Percentiles rank a stretch among this genome's conserved stretches.
These are phyloP conservation scores for Fagus sylvatica DNA, from an alignment of 306 rosid species.

Conservation along the genomic window DNA sequence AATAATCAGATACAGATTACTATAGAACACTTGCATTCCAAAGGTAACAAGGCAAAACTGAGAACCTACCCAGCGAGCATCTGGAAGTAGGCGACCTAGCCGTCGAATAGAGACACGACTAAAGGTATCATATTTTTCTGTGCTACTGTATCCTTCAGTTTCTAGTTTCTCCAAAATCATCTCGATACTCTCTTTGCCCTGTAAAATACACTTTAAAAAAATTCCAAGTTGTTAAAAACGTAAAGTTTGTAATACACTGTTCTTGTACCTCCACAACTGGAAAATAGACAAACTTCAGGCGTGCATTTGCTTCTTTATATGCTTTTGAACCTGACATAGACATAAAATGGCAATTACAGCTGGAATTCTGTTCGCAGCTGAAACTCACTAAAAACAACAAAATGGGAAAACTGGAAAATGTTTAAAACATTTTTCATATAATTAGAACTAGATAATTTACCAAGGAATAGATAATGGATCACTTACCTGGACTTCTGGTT, in stretches of 20 bases:
- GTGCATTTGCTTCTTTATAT: slow-evolving; percentile 50
- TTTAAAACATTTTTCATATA: not conserved
- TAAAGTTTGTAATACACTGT: not conserved
- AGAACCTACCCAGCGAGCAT: slow-evolving; percentile 66
- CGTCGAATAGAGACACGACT: slow-evolving; percentile 62
- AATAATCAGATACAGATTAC: not conserved
- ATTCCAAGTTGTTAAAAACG: not conserved
- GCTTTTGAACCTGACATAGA: slow-evolving; percentile 42
- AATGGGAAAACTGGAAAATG: not conserved
- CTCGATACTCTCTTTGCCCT: slow-evolving; percentile 65
- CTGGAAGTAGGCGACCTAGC: slow-evolving; percentile 75
- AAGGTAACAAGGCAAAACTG: slow-evolving; percentile 1
- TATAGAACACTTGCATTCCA: not conserved
- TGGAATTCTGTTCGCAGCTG: slow-evolving; percentile 6
- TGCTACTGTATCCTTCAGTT: slow-evolving; percentile 26
- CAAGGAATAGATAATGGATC: not conserved
- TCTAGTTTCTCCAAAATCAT: slow-evolving; percentile 43
- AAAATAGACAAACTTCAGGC: slow-evolving; percentile 55
- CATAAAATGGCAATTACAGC: slow-evolving; percentile 6
- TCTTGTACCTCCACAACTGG: slow-evolving; percentile 50
- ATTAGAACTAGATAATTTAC: not conserved
- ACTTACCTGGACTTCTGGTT: slow-evolving; percentile 25
- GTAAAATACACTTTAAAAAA: slow-evolving; percentile 5
- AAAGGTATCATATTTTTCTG: slow-evolving; percentile 42
- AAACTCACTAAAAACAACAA: not conserved